Conservation (phyloP, 148 eudicot genomes). For the Rhododendron ovatum region DNA sequence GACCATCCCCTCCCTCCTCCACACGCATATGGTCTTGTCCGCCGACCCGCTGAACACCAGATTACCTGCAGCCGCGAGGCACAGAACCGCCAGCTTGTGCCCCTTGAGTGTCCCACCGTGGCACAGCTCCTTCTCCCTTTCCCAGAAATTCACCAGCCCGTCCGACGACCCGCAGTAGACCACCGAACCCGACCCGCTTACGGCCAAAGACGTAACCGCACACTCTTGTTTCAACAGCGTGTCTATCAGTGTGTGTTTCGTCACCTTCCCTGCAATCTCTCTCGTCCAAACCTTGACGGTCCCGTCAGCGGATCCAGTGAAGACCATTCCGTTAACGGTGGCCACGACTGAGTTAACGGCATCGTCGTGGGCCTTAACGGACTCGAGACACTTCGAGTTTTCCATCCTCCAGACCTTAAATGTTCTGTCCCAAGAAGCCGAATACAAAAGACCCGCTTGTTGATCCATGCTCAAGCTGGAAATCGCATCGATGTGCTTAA, state of each 20-base stretch:
- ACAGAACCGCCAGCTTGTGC: slow-evolving; percentile 46
- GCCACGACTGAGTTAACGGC: slow-evolving; percentile 46
- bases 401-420: slow-evolving; percentile 46
- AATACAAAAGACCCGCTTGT: slow-evolving; percentile 40
- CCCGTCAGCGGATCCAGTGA: slow-evolving; percentile 54
- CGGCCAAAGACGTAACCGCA: slow-evolving; percentile 41
- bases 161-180: slow-evolving; percentile 55
- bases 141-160: slow-evolving; percentile 50
- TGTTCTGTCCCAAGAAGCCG: slow-evolving; percentile 53
- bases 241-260: slow-evolving; percentile 25
- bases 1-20: slow-evolving; percentile 38
- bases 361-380: slow-evolving; percentile 52
- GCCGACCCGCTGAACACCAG: slow-evolving; percentile 51
- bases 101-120: slow-evolving; percentile 55
- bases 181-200: slow-evolving; percentile 19
- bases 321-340: slow-evolving; percentile 23
- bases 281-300: slow-evolving; percentile 45
- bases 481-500: slow-evolving; percentile 46
- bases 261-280: slow-evolving; percentile 28
- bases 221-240: slow-evolving; percentile 37
- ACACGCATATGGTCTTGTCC: slow-evolving; percentile 45
- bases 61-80: slow-evolving; percentile 38
- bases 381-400: slow-evolving; percentile 38
- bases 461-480: slow-evolving; percentile 36
- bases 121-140: slow-evolving; percentile 28